Evolutionary conservation across 345 rosid species (phyloP).

Genomic region (Lepidium aucheri): DNA sequence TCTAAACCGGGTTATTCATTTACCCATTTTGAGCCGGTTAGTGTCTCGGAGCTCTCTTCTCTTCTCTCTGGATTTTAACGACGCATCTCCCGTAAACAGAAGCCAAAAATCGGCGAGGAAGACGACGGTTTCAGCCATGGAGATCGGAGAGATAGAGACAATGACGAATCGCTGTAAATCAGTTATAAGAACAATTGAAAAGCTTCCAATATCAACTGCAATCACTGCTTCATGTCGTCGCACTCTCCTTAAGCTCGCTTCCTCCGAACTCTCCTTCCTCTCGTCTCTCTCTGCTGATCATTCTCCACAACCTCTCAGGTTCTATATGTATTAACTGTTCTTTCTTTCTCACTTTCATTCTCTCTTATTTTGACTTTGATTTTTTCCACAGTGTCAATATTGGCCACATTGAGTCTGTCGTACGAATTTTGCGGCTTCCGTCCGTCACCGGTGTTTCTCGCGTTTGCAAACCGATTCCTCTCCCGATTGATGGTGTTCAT

Average conservation of each 20-base stretch:
- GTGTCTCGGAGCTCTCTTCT: background rate
- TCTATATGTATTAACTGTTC: background rate
- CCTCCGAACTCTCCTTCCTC: conserved; percentile 73
- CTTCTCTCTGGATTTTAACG: background rate
- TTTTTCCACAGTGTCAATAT: conserved; percentile 47
- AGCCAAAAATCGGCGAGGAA: background rate
- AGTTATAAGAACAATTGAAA: conserved; percentile 35
- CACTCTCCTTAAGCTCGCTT: conserved; percentile 63
- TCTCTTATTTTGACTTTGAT: background rate
- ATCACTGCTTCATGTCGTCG: conserved; percentile 40
- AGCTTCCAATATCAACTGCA: conserved; percentile 26
- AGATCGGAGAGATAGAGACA: conserved; percentile 28
- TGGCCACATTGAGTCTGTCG: conserved; percentile 75
- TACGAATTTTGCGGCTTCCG: conserved; percentile 50
- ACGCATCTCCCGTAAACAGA: background rate
- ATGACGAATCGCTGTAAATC: conserved; percentile 49
- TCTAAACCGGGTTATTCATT: background rate
- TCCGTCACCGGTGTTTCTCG: conserved; percentile 64
- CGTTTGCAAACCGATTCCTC: conserved; percentile 60
- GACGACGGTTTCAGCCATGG: conserved; percentile 6
- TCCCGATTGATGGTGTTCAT: conserved; percentile 30
- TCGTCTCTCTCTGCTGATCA: conserved; percentile 31
- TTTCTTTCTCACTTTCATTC: background rate
- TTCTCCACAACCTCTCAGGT: conserved; percentile 45
- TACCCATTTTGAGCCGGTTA: background rate